Percentiles rank a stretch among this genome's conserved stretches.
These are phyloP conservation scores for Fusarium sacchari DNA, from an alignment of 2,329 filamentous ascomycete species.

Conservation along the genomic window DNA sequence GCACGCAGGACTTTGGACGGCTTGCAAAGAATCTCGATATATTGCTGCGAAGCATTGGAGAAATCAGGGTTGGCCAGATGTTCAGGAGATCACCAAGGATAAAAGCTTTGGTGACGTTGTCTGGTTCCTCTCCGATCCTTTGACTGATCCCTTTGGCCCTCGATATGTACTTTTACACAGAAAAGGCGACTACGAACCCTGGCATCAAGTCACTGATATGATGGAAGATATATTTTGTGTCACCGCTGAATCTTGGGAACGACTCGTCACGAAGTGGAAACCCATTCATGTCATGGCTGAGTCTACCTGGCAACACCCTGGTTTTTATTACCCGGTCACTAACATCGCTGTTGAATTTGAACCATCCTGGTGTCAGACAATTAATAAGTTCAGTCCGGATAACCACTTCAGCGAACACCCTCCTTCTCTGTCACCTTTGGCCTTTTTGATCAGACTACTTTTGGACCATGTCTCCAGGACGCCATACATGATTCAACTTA, in stretches of 20 bases:
- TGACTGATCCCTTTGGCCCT: too few relatives aligned
- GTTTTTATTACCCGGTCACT: too few relatives aligned
- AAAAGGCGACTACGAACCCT: background rate
- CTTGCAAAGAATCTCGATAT: background rate
- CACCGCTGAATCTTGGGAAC: fast-evolving
- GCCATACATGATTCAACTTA: fast-evolving
- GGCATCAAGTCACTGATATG: background rate
- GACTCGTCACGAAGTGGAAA: background rate
- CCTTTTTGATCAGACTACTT: background rate
- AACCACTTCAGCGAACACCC: background rate
- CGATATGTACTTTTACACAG: too few relatives aligned
- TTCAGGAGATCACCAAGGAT: background rate
- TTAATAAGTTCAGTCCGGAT: background rate
- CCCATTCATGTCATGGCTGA: background rate
- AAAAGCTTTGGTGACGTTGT: background rate
- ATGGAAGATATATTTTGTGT: background rate
- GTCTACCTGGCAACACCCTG: too few relatives aligned
- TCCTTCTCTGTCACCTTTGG: background rate
- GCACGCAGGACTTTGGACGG: background rate
- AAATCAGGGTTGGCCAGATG: background rate
- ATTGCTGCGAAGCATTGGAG: background rate
- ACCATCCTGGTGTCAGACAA: background rate
- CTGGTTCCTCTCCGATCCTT: background rate
- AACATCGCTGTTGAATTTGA: background rate
- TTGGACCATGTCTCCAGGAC: background rate